Conservation (phyloP, 2,329 filamentous ascomycete genomes). For the Talaromyces atroroseus region DNA sequence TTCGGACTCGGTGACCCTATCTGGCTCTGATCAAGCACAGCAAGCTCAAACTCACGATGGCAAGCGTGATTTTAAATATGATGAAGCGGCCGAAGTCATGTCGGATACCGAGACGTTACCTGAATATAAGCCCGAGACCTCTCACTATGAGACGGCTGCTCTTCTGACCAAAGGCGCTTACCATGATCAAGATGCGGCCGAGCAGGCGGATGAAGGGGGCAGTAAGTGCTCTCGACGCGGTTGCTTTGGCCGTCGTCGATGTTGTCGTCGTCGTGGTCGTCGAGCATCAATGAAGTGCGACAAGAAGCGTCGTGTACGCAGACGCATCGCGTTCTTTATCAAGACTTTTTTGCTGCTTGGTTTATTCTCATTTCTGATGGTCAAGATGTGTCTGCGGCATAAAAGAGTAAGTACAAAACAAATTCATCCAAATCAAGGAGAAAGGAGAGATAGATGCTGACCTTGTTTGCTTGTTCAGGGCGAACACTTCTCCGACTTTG, state of each 20-base stretch:
- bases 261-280: conserved; percentile 2
- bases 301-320: conserved; percentile 1
- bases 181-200: not conserved
- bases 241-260: not conserved
- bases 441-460: not conserved
- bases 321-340: conserved; percentile 4
- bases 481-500: not conserved
- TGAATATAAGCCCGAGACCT: conserved; percentile 1
- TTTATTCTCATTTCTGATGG: conserved; percentile 4
- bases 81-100: not conserved
- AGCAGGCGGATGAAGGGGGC: not conserved
- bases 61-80: not conserved
- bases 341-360: conserved; percentile 1
- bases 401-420: not conserved
- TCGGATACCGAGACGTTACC: conserved; percentile 5
- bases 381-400: conserved; percentile 1
- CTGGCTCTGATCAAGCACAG: not conserved
- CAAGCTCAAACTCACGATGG: not conserved
- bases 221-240: not conserved
- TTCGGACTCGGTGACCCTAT: not conserved
- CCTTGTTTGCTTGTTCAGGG: not conserved
- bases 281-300: not conserved
- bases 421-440: not conserved
- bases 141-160: not conserved
- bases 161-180: not conserved